Percentiles rank a stretch among this genome's conserved stretches.
These are phyloP conservation scores for Sideroxylon spinosum DNA, from an alignment of 179 eudicot genomes.

Conservation along the genomic window DNA sequence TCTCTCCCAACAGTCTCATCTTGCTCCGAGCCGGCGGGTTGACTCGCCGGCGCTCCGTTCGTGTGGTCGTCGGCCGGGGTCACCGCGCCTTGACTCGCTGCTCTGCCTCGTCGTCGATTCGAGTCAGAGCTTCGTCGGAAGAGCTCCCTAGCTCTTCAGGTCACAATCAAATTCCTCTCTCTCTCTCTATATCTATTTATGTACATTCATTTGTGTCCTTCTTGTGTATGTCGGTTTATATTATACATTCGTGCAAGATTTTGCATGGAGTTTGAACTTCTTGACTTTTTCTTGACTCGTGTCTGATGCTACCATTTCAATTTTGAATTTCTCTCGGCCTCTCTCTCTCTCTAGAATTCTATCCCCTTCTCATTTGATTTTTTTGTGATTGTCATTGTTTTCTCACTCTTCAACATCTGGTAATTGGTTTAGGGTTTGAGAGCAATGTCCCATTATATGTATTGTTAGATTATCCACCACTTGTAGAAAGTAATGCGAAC, in stretches of 20 bases:
- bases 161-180: constrained; percentile 8
- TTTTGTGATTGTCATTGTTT: background rate
- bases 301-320: too few relatives aligned
- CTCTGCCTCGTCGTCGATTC: constrained; percentile 10
- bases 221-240: too few relatives aligned
- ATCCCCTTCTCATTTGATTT: too few relatives aligned
- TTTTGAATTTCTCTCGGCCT: background rate
- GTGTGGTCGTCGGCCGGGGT: constrained; percentile 18
- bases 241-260: too few relatives aligned
- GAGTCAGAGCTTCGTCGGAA: constrained; percentile 24
- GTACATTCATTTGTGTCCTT: too few relatives aligned
- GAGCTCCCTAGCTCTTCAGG: constrained; percentile 44
- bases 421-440: background rate
- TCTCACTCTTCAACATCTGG: background rate
- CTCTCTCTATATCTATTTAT: background rate
- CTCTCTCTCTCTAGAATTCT: background rate
- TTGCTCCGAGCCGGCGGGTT: constrained; percentile 25
- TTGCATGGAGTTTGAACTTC: too few relatives aligned
- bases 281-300: too few relatives aligned
- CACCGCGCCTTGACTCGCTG: constrained; percentile 14
- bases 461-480: too few relatives aligned
- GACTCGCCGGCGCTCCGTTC: constrained; percentile 24
- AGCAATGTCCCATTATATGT: background rate
- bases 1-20: constrained; percentile 20
- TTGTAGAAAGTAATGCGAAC: too few relatives aligned